Evolutionary conservation across 2,329 filamentous ascomycete genomes (phyloP).

Genomic region (Colletotrichum sp.): DNA sequence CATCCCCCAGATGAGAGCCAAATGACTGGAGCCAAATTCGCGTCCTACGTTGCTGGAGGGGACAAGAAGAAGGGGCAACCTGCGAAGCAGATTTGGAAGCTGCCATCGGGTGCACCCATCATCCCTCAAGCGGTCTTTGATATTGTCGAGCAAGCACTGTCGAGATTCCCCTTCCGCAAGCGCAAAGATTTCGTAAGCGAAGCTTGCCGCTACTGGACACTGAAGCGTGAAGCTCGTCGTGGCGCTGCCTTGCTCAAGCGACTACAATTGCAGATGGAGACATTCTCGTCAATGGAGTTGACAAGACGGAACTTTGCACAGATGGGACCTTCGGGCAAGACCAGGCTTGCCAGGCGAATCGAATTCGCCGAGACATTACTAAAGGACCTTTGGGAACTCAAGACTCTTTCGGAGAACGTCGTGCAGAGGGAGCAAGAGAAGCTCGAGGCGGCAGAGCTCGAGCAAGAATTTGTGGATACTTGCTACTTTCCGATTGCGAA

Average conservation of each 20-base stretch:
- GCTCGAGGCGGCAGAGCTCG: slow-evolving; percentile 75
- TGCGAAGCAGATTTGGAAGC: slow-evolving; percentile 80
- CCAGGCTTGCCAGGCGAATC: slow-evolving; percentile 80
- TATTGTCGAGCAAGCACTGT: slow-evolving; percentile 81
- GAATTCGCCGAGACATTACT: slow-evolving; percentile 83
- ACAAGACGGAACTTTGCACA: slow-evolving; percentile 94
- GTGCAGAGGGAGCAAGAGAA: slow-evolving; percentile 80
- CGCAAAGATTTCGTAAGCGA: slow-evolving; percentile 93
- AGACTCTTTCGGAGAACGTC: slow-evolving; percentile 70
- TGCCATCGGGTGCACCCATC: slow-evolving; percentile 93
- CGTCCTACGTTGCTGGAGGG: slow-evolving; percentile 64
- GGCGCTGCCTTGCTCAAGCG: slow-evolving; percentile 92
- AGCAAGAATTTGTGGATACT: slow-evolving; percentile 81
- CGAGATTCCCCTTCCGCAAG: slow-evolving; percentile 80
- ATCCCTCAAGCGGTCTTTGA: slow-evolving; percentile 90
- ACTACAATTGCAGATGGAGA: slow-evolving; percentile 92
- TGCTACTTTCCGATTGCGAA: slow-evolving; percentile 90
- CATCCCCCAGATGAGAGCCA: slow-evolving; percentile 83
- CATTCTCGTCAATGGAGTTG: slow-evolving; percentile 96
- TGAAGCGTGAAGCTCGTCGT: slow-evolving; percentile 91
- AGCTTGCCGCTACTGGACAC: slow-evolving; percentile 95
- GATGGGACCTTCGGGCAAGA: slow-evolving; percentile 85
- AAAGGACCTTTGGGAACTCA: slow-evolving; percentile 78
- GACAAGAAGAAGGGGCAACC: slow-evolving; percentile 77
- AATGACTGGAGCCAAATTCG: slow-evolving; percentile 82